Base-by-base conservation (phyloP, 2,329 filamentous ascomycete genomes). In the Seiridium unicorne region DNA sequence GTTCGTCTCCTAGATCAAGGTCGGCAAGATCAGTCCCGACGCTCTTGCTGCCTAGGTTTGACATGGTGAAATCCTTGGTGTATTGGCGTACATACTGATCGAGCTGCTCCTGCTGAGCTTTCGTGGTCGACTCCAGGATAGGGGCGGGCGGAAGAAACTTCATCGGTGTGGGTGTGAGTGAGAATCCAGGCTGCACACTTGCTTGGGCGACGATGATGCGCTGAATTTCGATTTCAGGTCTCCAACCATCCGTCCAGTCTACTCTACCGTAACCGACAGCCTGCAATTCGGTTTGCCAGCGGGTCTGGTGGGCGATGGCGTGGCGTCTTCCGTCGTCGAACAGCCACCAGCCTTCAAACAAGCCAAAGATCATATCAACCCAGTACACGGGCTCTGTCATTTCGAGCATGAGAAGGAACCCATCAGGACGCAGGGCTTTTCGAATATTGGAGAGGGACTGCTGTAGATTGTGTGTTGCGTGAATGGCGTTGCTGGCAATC, bases 331-430 rank as follows among this genome's bases (percentile, higher is more conserved):
- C 73, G 51, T 76, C 74, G 4, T 70, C 64, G 35, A 73, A 75
- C 34, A 71, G 60, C 75, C 75, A 78, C 75, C 75, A 77, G 3
- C 75, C 74, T 26, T 76, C 71, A 3, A 77, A 63, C 1, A 75
- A 60, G 0, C 75, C 76, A 40, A 74, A 76, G 11, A 73, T 65
- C 31, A 76, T 58, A 44, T 78, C 73, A 5, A 73, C 64, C 66
- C 66, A 76, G 48, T 62, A 64, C 7, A 73, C 5, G 2, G 51
- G 57, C 11, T 62, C 32, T 0, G 73, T 76, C 66, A 76, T 67
- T 64, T 78, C 76, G 11, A 74, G 44, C 56, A 78, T 60, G 51
- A 71, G 53, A 0, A 77, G 63, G 36, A 73, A 62, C 3, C 76
- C 76, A n/a, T 72, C 70, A 0, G 70, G 68, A 1, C 68, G 66